phyloP scores from a whole-genome alignment of 306 rosid species.

The Prunus kanzakura region DNA sequence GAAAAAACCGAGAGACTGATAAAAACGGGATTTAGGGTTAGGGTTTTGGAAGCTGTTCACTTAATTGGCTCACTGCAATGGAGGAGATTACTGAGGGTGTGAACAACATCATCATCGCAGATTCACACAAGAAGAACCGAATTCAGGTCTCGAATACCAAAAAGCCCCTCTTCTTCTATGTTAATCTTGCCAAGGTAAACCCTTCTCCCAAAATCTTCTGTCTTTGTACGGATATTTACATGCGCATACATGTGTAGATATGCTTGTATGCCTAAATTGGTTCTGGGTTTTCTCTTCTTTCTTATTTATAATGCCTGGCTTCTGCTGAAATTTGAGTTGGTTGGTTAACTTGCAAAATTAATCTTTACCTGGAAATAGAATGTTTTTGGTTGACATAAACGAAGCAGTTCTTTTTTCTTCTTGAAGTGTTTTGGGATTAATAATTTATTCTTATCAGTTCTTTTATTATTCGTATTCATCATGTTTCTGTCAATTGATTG shows the following conservation, averaged over 20 bases:
- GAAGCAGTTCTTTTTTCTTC: not conserved
- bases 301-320: not conserved
- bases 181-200: constrained; percentile 44
- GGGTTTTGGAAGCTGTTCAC: constrained; percentile 25
- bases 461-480: not conserved
- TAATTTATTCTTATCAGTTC: not conserved
- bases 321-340: not conserved
- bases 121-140: constrained; percentile 39
- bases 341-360: not conserved
- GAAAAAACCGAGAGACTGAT: not conserved
- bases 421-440: not conserved
- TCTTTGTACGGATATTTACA: not conserved
- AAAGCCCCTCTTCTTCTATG: constrained; percentile 49
- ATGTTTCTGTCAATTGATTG: not conserved
- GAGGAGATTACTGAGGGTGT: constrained; percentile 41
- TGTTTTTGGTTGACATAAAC: not conserved
- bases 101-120: constrained; percentile 24
- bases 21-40: constrained; percentile 26
- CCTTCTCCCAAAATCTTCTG: not conserved
- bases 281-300: not conserved
- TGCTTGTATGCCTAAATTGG: not conserved
- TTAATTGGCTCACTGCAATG: constrained; percentile 20
- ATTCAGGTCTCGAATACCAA: constrained; percentile 52
- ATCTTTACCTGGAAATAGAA: not conserved
- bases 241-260: not conserved